phyloP scores from a whole-genome alignment of 192 early-diverging fungal genomes.

The Coemansia sp. region DNA sequence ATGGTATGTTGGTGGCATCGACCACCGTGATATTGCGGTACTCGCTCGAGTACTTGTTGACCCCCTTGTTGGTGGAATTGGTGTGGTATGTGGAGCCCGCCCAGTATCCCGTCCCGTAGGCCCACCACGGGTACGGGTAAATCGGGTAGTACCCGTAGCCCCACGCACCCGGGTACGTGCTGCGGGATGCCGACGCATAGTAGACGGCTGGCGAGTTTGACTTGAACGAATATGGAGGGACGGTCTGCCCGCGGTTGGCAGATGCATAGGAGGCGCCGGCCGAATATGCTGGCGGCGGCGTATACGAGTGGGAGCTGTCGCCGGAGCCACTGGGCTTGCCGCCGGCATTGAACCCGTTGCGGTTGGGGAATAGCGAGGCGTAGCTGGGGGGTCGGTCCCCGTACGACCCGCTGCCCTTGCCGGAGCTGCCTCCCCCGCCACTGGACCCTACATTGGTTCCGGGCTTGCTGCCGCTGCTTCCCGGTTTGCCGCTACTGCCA shows the following conservation, averaged over 20 bases:
- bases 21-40: constrained; percentile 43
- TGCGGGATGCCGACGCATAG: constrained; percentile 35
- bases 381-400: constrained; percentile 48
- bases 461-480: constrained; percentile 15
- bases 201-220: constrained; percentile 29
- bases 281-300: constrained; percentile 38
- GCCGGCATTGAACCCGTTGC: constrained; percentile 32
- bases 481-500: constrained; percentile 10
- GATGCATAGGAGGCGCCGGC: constrained; percentile 30
- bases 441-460: constrained; percentile 9
- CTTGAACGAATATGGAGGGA: constrained; percentile 19
- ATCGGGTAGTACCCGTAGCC: constrained; percentile 50
- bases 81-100: constrained; percentile 18
- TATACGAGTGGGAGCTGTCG: constrained; percentile 22
- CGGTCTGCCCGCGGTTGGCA: constrained; percentile 31
- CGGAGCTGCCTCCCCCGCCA: constrained; percentile 37
- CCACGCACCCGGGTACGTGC: constrained; percentile 40
- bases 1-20: constrained; percentile 31
- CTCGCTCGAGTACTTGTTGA: constrained; percentile 32
- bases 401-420: constrained; percentile 27
- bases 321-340: constrained; percentile 23
- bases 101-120: constrained; percentile 37
- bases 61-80: constrained; percentile 27
- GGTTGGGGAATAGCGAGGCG: constrained; percentile 32
- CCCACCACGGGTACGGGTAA: constrained; percentile 50